Conservation (phyloP, 768 basidiomycete genomes). For the Calvatia gigantea region DNA sequence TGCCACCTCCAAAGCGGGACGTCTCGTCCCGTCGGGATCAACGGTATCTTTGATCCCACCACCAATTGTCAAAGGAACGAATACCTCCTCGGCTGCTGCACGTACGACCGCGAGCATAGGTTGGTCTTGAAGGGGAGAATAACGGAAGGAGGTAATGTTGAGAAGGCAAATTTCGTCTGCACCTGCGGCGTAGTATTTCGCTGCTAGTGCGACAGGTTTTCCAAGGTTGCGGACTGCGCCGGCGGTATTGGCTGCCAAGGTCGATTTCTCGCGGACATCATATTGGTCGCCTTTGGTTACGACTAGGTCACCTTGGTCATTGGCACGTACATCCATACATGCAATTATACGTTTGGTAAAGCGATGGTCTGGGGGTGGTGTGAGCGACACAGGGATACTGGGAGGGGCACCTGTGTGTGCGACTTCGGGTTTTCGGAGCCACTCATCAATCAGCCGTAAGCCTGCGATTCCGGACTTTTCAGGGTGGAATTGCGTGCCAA, state of each 20-base stretch:
- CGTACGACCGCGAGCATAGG: conserved; percentile 97
- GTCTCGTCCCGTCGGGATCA: conserved; percentile 91
- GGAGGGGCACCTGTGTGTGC: conserved; percentile 30
- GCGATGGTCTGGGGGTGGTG: conserved; percentile 49
- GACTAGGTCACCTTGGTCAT: conserved; percentile 94
- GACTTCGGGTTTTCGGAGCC: conserved; percentile 62
- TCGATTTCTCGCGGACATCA: conserved; percentile 84
- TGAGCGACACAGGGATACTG: conserved; percentile 30
- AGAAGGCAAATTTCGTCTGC: conserved; percentile 97
- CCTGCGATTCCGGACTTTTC: conserved; percentile 95
- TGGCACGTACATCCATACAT: conserved; percentile 95
- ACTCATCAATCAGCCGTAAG: conserved; percentile 70
- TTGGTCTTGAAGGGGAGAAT: conserved; percentile 92
- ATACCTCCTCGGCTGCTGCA: conserved; percentile 83
- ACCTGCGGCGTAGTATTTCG: conserved; percentile 79
- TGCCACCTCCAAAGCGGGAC: conserved; percentile 89
- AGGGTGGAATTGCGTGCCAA: conserved; percentile 95
- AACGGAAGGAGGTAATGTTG: conserved; percentile 99
- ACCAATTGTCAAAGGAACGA: conserved; percentile 97
- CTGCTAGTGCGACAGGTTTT: conserved; percentile 90
- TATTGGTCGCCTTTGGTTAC: conserved; percentile 99
- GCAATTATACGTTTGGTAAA: conserved; percentile 95
- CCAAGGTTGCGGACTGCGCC: conserved; percentile 94
- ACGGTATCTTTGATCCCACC: conserved; percentile 96
- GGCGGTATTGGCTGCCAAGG: conserved; percentile 41